Conservation (phyloP, 169 alveolate genomes). For the Plasmodium berghei region DNA sequence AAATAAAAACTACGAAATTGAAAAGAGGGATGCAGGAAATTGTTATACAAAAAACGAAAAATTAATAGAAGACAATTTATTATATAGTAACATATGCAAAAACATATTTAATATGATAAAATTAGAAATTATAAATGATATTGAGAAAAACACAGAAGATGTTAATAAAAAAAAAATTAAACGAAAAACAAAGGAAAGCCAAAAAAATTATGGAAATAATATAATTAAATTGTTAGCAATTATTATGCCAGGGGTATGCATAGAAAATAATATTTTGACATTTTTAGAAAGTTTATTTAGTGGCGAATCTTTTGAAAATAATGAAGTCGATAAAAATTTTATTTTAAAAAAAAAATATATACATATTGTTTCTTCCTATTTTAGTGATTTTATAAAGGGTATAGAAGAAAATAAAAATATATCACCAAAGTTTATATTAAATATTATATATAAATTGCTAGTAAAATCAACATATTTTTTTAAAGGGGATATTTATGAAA, state of each 20-base stretch:
- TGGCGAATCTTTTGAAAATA: conserved; percentile 63
- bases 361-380: conserved; percentile 39
- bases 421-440: conserved; percentile 36
- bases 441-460: conserved; percentile 54
- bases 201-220: conserved; percentile 71
- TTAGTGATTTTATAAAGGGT: conserved; percentile 64
- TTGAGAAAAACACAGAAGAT: conserved; percentile 72
- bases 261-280: conserved; percentile 59
- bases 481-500: conserved; percentile 70
- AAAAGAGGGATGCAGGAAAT: background rate
- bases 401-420: conserved; percentile 53
- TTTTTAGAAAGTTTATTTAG: conserved; percentile 70
- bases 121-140: conserved; percentile 60
- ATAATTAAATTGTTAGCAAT: conserved; percentile 58
- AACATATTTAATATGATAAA: conserved; percentile 69
- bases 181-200: conserved; percentile 68
- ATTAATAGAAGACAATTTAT: background rate
- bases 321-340: conserved; percentile 70
- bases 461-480: conserved; percentile 67
- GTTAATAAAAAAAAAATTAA: conserved; percentile 70
- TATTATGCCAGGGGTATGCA: conserved; percentile 49
- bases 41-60: background rate
- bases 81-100: conserved; percentile 17
- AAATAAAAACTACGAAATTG: background rate
- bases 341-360: conserved; percentile 65